Conservation (phyloP, 345 rosid genomes). For the Salix exigua region DNA sequence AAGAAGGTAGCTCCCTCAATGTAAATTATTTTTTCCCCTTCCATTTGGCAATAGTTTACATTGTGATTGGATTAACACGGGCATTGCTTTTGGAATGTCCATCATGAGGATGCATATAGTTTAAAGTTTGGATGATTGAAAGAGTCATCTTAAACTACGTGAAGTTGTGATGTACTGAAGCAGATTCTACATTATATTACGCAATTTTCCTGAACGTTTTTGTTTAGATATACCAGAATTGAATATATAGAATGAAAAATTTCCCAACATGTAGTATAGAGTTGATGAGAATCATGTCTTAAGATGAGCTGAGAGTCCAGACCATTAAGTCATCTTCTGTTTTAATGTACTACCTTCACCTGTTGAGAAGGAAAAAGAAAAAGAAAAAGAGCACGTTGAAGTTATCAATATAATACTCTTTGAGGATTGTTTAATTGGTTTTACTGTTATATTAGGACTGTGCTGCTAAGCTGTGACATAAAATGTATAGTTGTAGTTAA, state of each 20-base stretch:
- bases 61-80: not conserved
- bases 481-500: not conserved
- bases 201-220: not conserved
- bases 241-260: not conserved
- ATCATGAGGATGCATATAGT: not conserved
- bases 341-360: not conserved
- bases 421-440: not conserved
- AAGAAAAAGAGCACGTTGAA: not conserved
- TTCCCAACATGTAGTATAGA: not conserved
- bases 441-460: not conserved
- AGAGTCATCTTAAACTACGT: not conserved
- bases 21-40: not conserved
- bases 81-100: not conserved
- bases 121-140: not conserved
- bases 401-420: not conserved
- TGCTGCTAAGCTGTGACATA: not conserved
- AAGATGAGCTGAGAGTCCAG: no score
- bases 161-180: not conserved
- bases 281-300: no score
- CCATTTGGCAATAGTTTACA: not conserved
- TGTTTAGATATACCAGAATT: not conserved
- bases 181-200: not conserved
- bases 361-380: not conserved
- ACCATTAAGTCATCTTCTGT: no score
- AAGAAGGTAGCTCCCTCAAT: slow-evolving; percentile 50